Evolutionary conservation across 2,329 filamentous ascomycete genomes (phyloP), one percentile per base, ranked within the genome.

Genomic region (Cyclaneusma minus): DNA sequence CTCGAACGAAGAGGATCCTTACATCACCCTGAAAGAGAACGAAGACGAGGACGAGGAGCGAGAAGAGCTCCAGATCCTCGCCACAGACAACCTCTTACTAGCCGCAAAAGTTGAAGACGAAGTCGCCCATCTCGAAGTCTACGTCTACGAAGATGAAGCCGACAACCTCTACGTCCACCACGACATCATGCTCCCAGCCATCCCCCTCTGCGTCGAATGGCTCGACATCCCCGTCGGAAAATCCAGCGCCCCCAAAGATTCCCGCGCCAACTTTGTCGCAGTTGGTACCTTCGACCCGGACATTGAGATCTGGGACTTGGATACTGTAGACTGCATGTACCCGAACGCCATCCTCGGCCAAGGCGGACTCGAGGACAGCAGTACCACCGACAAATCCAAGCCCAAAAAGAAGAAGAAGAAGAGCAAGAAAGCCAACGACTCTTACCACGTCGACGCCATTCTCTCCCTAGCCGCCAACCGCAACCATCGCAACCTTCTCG

Each of bases 81-180:
- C 82, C 3, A 89, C 82, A 10, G 89, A 98, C 55, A 98, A 95
- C 50, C 62, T 98, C 33, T 65, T 98, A 17, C 61, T 98, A 24
- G 81, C 87, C 7, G 85, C 84, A 37, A 87, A 93, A 56, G 77
- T 95, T 27, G 89, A 98, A 54, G 89, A 98, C 43, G 89, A 98
- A 49, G 75, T 98, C 34, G 87, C 89, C 11, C 87, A 95, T 52
- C 63, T 98, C 14, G 89, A 98, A 51, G 79, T 95, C 12, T 94
- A 95, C 46, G 84, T 98, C 15, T 98, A 95, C 55, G 89, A 98
- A 52, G 89, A 95, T 42, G 72, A 72, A 35, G 80, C 76, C 22
- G 89, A 95, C 55, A 98, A 98, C 50, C 74, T 98, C 34, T 98
- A 98, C 51, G 87, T 98, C 13, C 89, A 98, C 58, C 89, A 98